A percentile compares a stretch with the other conserved stretches of the same genome.
Evolutionary conservation across 139 green algal species (phyloP).

Genomic region (Dunaliella primolecta): DNA sequence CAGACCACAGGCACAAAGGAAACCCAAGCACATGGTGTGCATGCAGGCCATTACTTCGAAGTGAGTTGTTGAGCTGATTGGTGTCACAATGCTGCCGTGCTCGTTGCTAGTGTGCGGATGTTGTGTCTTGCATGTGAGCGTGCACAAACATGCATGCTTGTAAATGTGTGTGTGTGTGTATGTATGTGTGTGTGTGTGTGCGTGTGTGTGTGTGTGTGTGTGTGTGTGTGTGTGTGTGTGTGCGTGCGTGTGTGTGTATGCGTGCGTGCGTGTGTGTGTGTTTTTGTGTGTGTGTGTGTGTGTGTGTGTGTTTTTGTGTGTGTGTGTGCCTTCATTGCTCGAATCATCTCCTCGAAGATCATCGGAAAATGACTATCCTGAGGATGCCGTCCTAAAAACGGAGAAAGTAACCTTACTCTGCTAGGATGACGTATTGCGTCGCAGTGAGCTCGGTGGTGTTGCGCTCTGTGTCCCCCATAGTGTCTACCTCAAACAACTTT

Average conservation of each 20-base stretch:
- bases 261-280: background rate
- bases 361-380: too few species aligned
- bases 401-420: constrained; percentile 62
- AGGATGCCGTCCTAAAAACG: too few species aligned
- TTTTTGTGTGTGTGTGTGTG: background rate
- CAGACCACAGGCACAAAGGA: background rate
- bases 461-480: constrained; percentile 27
- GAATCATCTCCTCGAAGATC: too few species aligned
- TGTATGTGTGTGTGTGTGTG: background rate
- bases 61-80: too few species aligned
- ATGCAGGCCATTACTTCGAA: too few species aligned
- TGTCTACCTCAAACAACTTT: background rate
- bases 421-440: constrained; percentile 66
- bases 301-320: background rate
- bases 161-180: background rate
- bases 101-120: too few species aligned
- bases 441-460: constrained; percentile 51
- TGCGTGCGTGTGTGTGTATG: background rate
- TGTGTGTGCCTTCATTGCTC: background rate
- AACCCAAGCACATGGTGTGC: constrained; percentile 1
- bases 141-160: background rate
- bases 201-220: background rate
- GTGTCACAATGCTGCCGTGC: too few species aligned
- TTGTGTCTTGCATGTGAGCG: too few species aligned
- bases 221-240: background rate